phyloP scores from a whole-genome alignment of 2,329 filamentous ascomycete species.

The Trichothecium roseum region DNA sequence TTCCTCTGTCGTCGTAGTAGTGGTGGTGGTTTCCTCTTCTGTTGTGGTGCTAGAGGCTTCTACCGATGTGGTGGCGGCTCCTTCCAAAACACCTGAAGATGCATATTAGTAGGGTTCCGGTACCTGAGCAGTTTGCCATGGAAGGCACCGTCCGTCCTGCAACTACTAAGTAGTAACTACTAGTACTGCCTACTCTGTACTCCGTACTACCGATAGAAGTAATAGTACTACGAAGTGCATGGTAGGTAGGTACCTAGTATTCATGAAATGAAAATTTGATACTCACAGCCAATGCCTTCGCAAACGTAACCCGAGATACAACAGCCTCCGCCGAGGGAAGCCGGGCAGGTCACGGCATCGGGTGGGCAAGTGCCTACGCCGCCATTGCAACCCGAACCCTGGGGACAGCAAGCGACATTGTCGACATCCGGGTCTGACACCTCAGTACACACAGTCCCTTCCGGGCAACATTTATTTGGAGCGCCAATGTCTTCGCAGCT shows the following conservation, averaged over 20 bases:
- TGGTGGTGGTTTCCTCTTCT: slow-evolving; percentile 11
- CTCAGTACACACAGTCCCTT: slow-evolving; percentile 54
- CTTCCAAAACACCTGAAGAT: background rate
- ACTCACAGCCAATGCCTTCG: slow-evolving; percentile 59
- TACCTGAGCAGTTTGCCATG: too few relatives aligned
- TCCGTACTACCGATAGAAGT: too few relatives aligned
- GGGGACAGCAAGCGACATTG: slow-evolving; percentile 65
- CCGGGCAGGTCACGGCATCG: slow-evolving; percentile 54
- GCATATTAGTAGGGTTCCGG: too few relatives aligned
- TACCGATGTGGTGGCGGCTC: background rate
- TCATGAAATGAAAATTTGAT: too few relatives aligned
- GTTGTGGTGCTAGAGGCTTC: background rate
- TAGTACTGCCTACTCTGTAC: too few relatives aligned
- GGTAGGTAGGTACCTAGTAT: too few relatives aligned
- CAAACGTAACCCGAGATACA: slow-evolving; percentile 65
- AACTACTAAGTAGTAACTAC: too few relatives aligned
- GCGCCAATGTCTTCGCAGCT: slow-evolving; percentile 54
- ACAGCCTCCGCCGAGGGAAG: slow-evolving; percentile 60
- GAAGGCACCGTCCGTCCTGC: too few relatives aligned
- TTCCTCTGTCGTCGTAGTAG: slow-evolving; percentile 10
- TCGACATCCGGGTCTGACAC: slow-evolving; percentile 54
- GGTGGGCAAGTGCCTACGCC: slow-evolving; percentile 49
- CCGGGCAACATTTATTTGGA: slow-evolving; percentile 62
- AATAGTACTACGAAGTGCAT: too few relatives aligned
- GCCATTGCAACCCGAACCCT: slow-evolving; percentile 52